Evolutionary conservation across 208 protist species (phyloP), one percentile per base, ranked within the genome.

Genomic region (Vickermania spadyakhi): DNA sequence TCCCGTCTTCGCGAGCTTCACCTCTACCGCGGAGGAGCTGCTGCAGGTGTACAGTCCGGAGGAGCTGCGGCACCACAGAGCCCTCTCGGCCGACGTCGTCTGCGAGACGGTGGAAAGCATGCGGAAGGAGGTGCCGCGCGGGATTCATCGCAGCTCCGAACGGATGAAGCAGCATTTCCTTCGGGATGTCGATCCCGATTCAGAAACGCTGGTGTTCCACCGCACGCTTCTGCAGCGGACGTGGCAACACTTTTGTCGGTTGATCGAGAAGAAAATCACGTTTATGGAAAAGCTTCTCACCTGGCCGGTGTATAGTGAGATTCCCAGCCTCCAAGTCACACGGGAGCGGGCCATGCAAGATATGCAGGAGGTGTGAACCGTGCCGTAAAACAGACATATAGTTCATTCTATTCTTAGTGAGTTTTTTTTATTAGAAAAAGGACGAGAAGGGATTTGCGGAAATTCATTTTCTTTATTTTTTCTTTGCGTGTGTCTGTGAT

Each of bases 161-260:
- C 72, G 81, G 45, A 92, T 94, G 63, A 89, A 90, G 58, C 89
- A 79, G 56, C 84, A 94, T 58, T 89, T 94, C 63, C 63, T 92
- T 41, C 69, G 71, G 21, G 84, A 91, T 64, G 81, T 92, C 1
- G 72, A 57, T 2, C 53, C 60, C 14, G 64, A 50, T 31, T 68
- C 77, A 25, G 67, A 70, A 45, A 84, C 89, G 59, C 79, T 73
- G n/a, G 81, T 74, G 2, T 92, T 94, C 58, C 82, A 92, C 52
- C 73, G 72, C 42, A 88, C 77, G 52, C 74, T 94, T 51, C 64
- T 92, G 56, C 88, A 92, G 62, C 70, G 75, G 3, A 84, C 84
- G 21, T 94, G 88, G 85, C 83, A 84, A 56, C 73, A 91, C 62
- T 94, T 89, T 62, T 66, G 68, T 0, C 64, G 67, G 30, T 57